Percentiles rank a stretch among this genome's conserved stretches.
Conservation (phyloP, 371 early-diverging fungal genomes). For the Mortierella sp. region DNA sequence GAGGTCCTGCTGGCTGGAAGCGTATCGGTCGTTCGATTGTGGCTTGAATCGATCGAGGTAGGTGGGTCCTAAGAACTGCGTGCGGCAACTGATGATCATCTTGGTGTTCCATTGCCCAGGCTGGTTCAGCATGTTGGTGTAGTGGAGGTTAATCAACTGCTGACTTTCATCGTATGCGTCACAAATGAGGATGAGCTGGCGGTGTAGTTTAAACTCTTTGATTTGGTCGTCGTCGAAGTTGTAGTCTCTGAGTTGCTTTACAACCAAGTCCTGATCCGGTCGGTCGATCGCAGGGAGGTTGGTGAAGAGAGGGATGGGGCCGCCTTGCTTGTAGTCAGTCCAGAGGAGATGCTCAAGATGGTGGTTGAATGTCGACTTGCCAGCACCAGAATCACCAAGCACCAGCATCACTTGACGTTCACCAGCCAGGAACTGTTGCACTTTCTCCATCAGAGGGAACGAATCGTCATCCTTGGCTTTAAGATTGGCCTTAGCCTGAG, state of each 20-base stretch:
- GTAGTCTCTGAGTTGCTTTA: neutral
- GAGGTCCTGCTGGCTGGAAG: neutral
- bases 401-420: constrained; percentile 7
- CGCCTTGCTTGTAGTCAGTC: too few species aligned
- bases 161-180: constrained; percentile 15
- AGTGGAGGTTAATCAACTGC: neutral
- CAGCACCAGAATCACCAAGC: constrained; percentile 13
- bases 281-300: neutral
- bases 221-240: constrained; percentile 7
- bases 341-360: neutral
- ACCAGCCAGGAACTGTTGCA: neutral
- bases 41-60: constrained; percentile 10
- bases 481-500: too few species aligned
- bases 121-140: too few species aligned
- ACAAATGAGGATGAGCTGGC: constrained; percentile 9
- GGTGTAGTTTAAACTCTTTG: neutral
- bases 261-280: constrained; percentile 5
- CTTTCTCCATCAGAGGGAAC: too few species aligned
- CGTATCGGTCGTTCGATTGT: too few species aligned
- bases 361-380: constrained; percentile 12
- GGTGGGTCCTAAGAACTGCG: neutral
- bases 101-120: too few species aligned
- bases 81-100: too few species aligned
- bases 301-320: constrained; percentile 11
- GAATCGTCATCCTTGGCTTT: too few species aligned